Evolutionary conservation across 768 basidiomycete species (phyloP).

Genomic region (Lactarius hatsudake): DNA sequence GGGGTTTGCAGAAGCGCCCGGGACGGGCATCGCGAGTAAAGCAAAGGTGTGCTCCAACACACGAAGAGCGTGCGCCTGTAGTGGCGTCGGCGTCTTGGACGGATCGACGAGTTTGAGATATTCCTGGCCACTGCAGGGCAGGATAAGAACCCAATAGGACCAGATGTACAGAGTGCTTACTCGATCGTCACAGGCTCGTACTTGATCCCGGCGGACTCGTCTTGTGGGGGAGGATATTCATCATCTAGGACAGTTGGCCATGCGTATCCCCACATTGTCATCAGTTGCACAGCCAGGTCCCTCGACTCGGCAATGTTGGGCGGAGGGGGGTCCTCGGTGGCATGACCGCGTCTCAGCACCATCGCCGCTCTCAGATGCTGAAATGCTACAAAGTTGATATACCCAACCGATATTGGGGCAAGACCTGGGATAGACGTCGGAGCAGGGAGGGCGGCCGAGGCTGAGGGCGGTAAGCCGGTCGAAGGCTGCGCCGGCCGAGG

Average conservation of each 20-base stretch:
- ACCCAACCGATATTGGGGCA: conserved; percentile 21
- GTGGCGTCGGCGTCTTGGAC: conserved; percentile 22
- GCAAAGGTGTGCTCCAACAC: conserved; percentile 27
- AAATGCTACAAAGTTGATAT: conserved; percentile 20
- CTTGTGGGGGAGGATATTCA: conserved; percentile 24
- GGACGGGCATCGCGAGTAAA: conserved; percentile 19
- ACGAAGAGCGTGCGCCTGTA: conserved; percentile 25
- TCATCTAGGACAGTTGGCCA: conserved; percentile 47
- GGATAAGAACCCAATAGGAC: background rate
- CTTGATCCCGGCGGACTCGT: conserved; percentile 23
- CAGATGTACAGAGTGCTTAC: conserved; percentile 6
- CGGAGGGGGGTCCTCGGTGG: conserved; percentile 30
- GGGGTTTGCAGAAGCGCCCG: conserved; percentile 3
- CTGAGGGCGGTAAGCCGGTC: background rate
- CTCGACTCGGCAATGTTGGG: conserved; percentile 27
- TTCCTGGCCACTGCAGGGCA: conserved; percentile 21
- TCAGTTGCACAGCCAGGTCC: conserved; percentile 29
- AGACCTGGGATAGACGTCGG: conserved; percentile 20
- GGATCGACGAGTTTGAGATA: conserved; percentile 25
- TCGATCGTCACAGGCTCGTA: conserved; percentile 24
- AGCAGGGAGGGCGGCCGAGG: background rate
- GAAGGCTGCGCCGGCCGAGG: conserved; percentile 7
- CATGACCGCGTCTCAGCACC: conserved; percentile 28
- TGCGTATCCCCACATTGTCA: conserved; percentile 38
- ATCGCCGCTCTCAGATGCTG: conserved; percentile 15